These are phyloP conservation scores for Rhodamnia rubescens DNA, from an alignment of 345 rosid genomes.

Conservation along the genomic window DNA sequence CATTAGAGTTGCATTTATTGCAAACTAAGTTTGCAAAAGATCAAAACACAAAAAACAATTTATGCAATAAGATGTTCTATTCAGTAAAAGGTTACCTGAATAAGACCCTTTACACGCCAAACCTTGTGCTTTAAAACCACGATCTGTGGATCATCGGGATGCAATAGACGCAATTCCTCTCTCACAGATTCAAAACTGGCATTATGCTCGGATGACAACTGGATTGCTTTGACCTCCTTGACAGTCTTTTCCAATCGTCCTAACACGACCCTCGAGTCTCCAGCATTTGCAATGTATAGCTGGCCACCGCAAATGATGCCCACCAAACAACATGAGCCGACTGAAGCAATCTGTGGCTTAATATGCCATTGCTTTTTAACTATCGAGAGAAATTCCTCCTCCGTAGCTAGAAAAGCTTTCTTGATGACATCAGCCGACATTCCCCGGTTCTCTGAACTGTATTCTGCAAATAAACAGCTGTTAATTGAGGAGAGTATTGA, in stretches of 20 bases:
- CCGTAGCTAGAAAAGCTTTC: constrained; percentile 77
- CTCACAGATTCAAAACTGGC: constrained; percentile 83
- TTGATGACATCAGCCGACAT: constrained; percentile 83
- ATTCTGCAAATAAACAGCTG: constrained; percentile 53
- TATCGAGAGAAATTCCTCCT: constrained; percentile 75
- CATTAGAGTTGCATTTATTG: background rate
- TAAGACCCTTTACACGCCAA: constrained; percentile 97
- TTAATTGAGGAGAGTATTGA: background rate
- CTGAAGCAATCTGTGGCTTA: constrained; percentile 88
- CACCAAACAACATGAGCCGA: constrained; percentile 89
- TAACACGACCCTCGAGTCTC: constrained; percentile 88
- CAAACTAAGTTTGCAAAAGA: background rate
- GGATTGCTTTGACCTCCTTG: constrained; percentile 75
- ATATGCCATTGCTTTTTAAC: constrained; percentile 57
- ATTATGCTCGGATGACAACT: constrained; percentile 81
- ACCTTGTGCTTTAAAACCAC: constrained; percentile 88
- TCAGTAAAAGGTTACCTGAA: constrained; percentile 46
- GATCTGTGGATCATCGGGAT: constrained; percentile 92
- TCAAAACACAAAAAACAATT: background rate
- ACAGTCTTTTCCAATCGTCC: constrained; percentile 40
- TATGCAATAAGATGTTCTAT: background rate
- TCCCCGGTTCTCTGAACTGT: constrained; percentile 62
- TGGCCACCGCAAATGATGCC: constrained; percentile 72
- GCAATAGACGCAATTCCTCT: constrained; percentile 71
- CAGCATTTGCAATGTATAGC: constrained; percentile 84